These are phyloP conservation scores for Candida ponderosae DNA, from an alignment of 805 yeast species.

Conservation along the genomic window DNA sequence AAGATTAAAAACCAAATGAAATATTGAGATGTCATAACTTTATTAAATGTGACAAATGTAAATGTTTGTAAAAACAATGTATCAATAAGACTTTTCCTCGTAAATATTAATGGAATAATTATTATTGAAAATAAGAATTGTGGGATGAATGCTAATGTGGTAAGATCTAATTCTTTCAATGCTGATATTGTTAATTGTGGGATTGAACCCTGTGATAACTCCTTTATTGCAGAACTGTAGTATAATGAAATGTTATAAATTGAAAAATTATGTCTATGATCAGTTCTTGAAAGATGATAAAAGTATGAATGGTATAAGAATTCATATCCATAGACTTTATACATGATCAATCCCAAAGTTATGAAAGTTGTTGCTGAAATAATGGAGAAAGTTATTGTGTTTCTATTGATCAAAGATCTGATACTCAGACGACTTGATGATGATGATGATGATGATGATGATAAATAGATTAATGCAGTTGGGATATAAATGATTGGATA, in stretches of 20 bases:
- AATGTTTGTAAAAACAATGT: conserved; percentile 71
- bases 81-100: conserved; percentile 34
- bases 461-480: conserved; percentile 44
- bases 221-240: conserved; percentile 38
- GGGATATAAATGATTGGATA: conserved; percentile 90
- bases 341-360: conserved; percentile 52
- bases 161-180: conserved; percentile 23
- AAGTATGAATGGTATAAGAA: conserved; percentile 71
- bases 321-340: conserved; percentile 59
- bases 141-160: conserved; percentile 73
- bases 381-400: conserved; percentile 33
- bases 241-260: conserved; percentile 73
- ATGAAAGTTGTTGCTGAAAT: conserved; percentile 36
- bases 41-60: conserved; percentile 70
- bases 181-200: neutral
- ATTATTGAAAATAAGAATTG: conserved; percentile 58
- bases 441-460: conserved; percentile 11
- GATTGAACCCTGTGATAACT: neutral
- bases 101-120: conserved; percentile 46
- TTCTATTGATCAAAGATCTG: conserved; percentile 30
- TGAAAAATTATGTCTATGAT: conserved; percentile 94
- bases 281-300: conserved; percentile 76
- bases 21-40: conserved; percentile 90
- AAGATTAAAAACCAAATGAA: conserved; percentile 91
- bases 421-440: conserved; percentile 4